Evolutionary conservation across 2,329 filamentous ascomycete genomes (phyloP), one percentile per base, ranked within the genome.

Genomic region (Hysterium pulicare): DNA sequence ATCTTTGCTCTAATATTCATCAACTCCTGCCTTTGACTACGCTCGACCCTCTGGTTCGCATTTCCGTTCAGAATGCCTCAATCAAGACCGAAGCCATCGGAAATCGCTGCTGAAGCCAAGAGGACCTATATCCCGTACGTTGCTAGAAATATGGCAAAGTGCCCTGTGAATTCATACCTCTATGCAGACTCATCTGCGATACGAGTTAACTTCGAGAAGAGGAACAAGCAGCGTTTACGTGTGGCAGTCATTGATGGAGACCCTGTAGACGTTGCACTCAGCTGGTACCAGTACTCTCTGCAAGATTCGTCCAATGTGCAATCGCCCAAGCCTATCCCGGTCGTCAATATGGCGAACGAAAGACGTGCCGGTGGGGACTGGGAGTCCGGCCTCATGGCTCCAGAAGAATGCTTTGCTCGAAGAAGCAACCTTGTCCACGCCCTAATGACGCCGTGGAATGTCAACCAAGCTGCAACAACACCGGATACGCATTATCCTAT

Each of bases 281-380:
- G 76, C 44, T 86, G 82, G 76, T 73, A 76, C 44, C 62, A 64
- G 34, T 62, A 58, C 38, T 50, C 57, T 16, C 46, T 52, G 36
- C 69, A 64, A 31, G 47, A 58, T 50, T 55, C 41, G 7, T 49
- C 54, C 33, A 53, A 47, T 36, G 32, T 49, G 24, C 33, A 46
- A 13, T 40, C 47, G 15, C 44, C 57, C 44, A 68, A 66, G 47
- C 64, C 54, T 33, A 76, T 87, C 42, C 81, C 83, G 0, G 82
- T 87, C 45, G 79, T 88, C 48, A 87, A 84, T 51, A 78, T 82
- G 42, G 86, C 86, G 36, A 87, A 90, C 66, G 86, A 90, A 61
- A 86, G 84, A 58, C 75, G 84, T 28, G 77, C 86, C 0, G 86
- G 86, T 8, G 86, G 86, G n/a, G 85, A 90, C 59, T 90, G 86